Percentiles rank a stretch among this genome's conserved stretches.
Conservation (phyloP, 352 stramenopile species). For the Pythium myriotylum region DNA sequence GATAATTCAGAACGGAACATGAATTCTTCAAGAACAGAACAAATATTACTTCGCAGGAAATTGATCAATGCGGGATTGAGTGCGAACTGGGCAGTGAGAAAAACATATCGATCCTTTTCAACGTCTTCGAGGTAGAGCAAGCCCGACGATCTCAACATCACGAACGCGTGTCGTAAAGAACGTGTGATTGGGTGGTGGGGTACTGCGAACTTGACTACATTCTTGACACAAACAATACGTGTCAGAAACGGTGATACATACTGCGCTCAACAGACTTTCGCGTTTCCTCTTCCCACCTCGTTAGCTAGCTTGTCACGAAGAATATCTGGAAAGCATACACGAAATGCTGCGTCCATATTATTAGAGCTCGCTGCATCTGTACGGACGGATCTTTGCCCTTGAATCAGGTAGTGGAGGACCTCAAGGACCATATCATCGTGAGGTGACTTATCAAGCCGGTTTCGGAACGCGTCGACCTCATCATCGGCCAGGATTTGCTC, state of each 20-base stretch:
- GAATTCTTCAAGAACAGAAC: not conserved
- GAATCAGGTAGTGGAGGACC: slow-evolving; percentile 39
- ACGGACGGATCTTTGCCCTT: slow-evolving; percentile 22
- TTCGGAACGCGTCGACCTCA: slow-evolving; percentile 35
- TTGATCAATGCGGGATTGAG: slow-evolving; percentile 51
- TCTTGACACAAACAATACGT: slow-evolving; percentile 1
- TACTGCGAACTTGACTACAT: not conserved
- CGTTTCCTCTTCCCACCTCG: not conserved
- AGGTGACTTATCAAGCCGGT: slow-evolving; percentile 11
- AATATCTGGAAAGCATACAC: slow-evolving; percentile 13
- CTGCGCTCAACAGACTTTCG: too few relatives aligned
- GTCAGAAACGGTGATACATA: too few relatives aligned
- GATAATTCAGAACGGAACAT: not conserved
- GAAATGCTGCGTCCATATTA: not conserved
- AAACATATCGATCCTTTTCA: slow-evolving; percentile 49
- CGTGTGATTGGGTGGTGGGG: slow-evolving; percentile 19
- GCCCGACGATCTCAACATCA: slow-evolving; percentile 40
- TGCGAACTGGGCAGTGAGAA: slow-evolving; percentile 51
- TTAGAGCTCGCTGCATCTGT: not conserved
- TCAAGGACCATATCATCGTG: slow-evolving; percentile 40
- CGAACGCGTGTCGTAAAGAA: slow-evolving; percentile 48
- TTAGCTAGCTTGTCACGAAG: slow-evolving; percentile 10
- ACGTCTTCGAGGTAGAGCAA: slow-evolving; percentile 65
- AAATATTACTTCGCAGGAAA: slow-evolving; percentile 37
- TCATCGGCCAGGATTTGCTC: slow-evolving; percentile 30